A percentile compares a stretch with the other conserved stretches of the same genome.
Conservation (phyloP, 2,329 filamentous ascomycete species). For the Arachnomyces sp. region DNA sequence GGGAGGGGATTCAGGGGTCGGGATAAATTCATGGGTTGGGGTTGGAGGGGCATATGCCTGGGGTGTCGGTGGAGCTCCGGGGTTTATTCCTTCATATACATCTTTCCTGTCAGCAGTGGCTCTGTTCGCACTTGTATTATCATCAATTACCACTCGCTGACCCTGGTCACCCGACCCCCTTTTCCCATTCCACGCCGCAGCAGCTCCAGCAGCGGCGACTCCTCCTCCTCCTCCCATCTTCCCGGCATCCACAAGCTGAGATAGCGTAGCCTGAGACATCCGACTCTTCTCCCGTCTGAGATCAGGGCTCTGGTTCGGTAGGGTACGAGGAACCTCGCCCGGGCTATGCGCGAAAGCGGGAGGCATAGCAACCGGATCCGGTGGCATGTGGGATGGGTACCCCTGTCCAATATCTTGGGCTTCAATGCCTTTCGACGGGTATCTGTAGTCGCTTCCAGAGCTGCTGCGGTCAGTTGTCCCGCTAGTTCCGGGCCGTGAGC, state of each 20-base stretch:
- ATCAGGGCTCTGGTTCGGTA: conserved; percentile 67
- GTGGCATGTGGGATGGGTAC: conserved; percentile 48
- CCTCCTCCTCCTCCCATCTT: conserved; percentile 38
- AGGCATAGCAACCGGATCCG: conserved; percentile 67
- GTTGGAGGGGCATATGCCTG: conserved; percentile 6
- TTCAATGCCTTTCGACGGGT: conserved; percentile 8
- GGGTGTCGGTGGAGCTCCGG: conserved; percentile 5
- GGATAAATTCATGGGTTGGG: conserved; percentile 7
- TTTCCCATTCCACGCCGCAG: conserved; percentile 32
- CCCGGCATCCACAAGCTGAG: conserved; percentile 66
- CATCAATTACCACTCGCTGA: conserved; percentile 33
- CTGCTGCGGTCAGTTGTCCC: conserved; percentile 30
- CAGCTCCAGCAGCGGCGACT: conserved; percentile 29
- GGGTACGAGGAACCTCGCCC: conserved; percentile 58
- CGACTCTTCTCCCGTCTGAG: conserved; percentile 73
- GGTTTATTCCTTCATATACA: conserved; percentile 9
- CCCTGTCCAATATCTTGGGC: conserved; percentile 27
- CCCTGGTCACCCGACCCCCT: conserved; percentile 26
- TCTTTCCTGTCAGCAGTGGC: conserved; percentile 23
- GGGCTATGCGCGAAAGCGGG: conserved; percentile 72
- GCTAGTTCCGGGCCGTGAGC: conserved; percentile 16
- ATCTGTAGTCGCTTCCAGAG: conserved; percentile 29
- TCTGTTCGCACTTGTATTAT: conserved; percentile 23
- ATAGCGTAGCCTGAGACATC: conserved; percentile 71
- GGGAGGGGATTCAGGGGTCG: background rate